Evolutionary conservation across 2,329 filamentous ascomycete species (phyloP), one percentile per base, ranked within the genome.

Genomic region (Trichoderma aggressivum): DNA sequence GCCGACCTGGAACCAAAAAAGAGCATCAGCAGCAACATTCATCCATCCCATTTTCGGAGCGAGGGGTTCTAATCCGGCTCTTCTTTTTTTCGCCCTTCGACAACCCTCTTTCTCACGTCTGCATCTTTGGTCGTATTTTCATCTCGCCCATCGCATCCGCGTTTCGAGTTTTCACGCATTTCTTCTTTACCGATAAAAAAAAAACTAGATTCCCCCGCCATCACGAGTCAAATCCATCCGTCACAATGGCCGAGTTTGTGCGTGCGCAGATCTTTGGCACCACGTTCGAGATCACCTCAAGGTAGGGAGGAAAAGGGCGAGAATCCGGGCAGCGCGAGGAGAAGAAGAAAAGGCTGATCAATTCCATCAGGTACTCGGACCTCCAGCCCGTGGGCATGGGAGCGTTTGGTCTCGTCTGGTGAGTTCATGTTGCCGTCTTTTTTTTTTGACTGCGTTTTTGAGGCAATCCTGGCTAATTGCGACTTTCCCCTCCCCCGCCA

Each of bases 221-320:
- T 30, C 47, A 63, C 58, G 55, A 67, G 50, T 30, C 50, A 67
- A 34, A 67, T 36, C 61, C 3, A 58, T 65, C 70, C 70, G 70
- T 68, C 89, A 91, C 80, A 82, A 98, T 99, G 96, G 96, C 96
- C 82, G 96, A 99, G 88, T 99, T 99, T 84, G 94, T 99, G 81
- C 93, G 96, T 84, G 94, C 95, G 81, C 95, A 98, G 88, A 98
- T 99, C 83, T 99, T 99, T 81, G 96, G 96, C 82, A 99, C 96
- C 74, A 98, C 96, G 78, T 99, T 99, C 81, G 96, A 99, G 89
- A 98, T 98, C 85, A 99, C 96, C 77, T 98, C 94, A 84, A 92
- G 96, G 94, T 98, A 89, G 71, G 77, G n/a, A n/a, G 60, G 63
- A 34, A 47, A 28, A 16, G 18, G 24, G 18, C 24, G 14, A 7